Conservation (phyloP, 768 basidiomycete species). For the Phaffia australis region DNA sequence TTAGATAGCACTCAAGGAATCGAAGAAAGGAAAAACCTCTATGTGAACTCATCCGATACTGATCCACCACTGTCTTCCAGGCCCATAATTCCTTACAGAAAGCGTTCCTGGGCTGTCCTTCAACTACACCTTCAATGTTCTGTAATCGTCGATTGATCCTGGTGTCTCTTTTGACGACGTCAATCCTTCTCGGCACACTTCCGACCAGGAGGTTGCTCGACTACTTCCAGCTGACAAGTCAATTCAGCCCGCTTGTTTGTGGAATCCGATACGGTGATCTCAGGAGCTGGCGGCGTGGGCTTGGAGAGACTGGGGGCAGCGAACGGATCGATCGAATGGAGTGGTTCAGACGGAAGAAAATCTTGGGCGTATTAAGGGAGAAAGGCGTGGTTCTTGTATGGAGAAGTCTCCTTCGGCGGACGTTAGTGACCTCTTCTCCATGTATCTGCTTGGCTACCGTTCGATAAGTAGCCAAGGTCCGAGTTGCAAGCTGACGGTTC, state of each 20-base stretch:
- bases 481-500: too few relatives aligned
- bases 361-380: conserved; percentile 22
- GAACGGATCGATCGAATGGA: conserved; percentile 12
- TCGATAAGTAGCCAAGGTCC: not conserved
- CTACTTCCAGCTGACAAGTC: conserved; percentile 3
- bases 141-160: conserved; percentile 7
- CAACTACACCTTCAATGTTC: not conserved
- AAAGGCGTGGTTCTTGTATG: conserved; percentile 24
- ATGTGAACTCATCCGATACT: not conserved
- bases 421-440: not conserved
- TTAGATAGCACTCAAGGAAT: not conserved
- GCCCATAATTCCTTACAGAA: not conserved
- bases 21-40: not conserved
- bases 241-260: conserved; percentile 11
- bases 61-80: not conserved
- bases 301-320: not conserved
- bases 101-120: not conserved
- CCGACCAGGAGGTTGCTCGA: conserved; percentile 7
- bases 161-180: conserved; percentile 13
- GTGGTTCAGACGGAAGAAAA: conserved; percentile 9
- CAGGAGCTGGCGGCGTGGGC: conserved; percentile 1
- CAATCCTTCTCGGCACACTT: conserved; percentile 10
- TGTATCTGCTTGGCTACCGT: not conserved
- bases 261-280: conserved; percentile 18
- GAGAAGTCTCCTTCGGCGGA: conserved; percentile 16